Base-by-base conservation (phyloP, 78 protist species). In the Planoprotostelium fungivorum region DNA sequence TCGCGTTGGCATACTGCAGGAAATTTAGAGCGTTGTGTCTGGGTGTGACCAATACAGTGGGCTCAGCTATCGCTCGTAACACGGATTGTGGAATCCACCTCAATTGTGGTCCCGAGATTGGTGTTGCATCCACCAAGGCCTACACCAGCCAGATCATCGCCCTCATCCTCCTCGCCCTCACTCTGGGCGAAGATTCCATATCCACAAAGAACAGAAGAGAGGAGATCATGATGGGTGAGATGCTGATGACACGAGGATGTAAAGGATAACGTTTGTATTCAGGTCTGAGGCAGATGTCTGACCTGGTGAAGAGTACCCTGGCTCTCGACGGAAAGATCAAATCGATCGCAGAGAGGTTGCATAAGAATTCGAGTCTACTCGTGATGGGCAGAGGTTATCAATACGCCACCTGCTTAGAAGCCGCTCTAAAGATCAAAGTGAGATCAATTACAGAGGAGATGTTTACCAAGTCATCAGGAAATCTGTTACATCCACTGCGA, bases 91-190 rank as follows among this genome's bases (percentile, higher is more conserved):
- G 99, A 63, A 94, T 97, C 84, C 96, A 97, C 89, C 36, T 98
- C 84, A 97, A 97, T 85, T 98, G 99, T 0, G 99, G 99, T 9
- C 95, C 97, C 0, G 99, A 99, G 94, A 95, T 98, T 88, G 99
- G 99, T 29, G 99, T 99, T 0, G 99, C 99, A 0, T 96, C 98
- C 10, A 99, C 99, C 83, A 99, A 99, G 95, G 99, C 99, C 1
- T 99, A 95, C 95, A 96, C 99, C 5, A 91, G 96, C 0, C 99
- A 89, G 37, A 92, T 94, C n/a, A 90, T 92, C 1, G 87, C 35
- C 51, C 84, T 89, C 95, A 93, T 38, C 36, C 37, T 98, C 95
- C 16, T 51, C 5, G 73, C 73, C 1, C 84, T 96, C 35, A 28
- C 36, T 31, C 87, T 96, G 39, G 0, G 90, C 29, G 88, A 51